Conservation (phyloP, 2,329 filamentous ascomycete genomes). For the Aspergillus quadricinctus region DNA sequence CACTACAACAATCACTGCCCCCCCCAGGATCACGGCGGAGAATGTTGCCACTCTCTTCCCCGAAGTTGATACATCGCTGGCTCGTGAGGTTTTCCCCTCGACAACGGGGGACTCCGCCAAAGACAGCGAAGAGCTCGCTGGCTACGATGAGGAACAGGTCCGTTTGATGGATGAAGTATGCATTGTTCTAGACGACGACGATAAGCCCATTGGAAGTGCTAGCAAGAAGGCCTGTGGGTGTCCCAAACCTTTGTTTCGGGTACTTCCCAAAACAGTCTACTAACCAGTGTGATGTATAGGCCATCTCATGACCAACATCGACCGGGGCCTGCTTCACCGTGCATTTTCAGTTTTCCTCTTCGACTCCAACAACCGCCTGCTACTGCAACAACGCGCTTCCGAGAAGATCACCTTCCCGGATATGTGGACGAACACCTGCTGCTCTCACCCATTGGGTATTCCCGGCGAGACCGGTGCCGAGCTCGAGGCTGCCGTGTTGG, state of each 20-base stretch:
- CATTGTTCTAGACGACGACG: conserved; percentile 91
- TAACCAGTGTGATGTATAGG: conserved; percentile 49
- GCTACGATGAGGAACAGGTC: conserved; percentile 97
- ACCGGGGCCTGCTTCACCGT: conserved; percentile 90
- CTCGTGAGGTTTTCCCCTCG: conserved; percentile 48
- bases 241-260: neutral
- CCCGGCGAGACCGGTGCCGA: conserved; percentile 85
- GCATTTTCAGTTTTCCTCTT: conserved; percentile 98
- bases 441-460: conserved; percentile 90
- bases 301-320: conserved; percentile 98
- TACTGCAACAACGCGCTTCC: conserved; percentile 88
- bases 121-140: conserved; percentile 68
- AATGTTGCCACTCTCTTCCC: conserved; percentile 86
- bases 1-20: conserved; percentile 46
- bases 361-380: conserved; percentile 84
- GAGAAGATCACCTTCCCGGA: conserved; percentile 99
- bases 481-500: conserved; percentile 72
- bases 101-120: conserved; percentile 23
- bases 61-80: conserved; percentile 64
- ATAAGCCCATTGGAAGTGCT: conserved; percentile 87
- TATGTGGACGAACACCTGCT: conserved; percentile 99
- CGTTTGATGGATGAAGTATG: conserved; percentile 98
- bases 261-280: neutral
- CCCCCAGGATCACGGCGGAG: conserved; percentile 72
- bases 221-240: conserved; percentile 94